Conservation (phyloP, 2,329 filamentous ascomycete genomes). For the Aspergillus tamarii region DNA sequence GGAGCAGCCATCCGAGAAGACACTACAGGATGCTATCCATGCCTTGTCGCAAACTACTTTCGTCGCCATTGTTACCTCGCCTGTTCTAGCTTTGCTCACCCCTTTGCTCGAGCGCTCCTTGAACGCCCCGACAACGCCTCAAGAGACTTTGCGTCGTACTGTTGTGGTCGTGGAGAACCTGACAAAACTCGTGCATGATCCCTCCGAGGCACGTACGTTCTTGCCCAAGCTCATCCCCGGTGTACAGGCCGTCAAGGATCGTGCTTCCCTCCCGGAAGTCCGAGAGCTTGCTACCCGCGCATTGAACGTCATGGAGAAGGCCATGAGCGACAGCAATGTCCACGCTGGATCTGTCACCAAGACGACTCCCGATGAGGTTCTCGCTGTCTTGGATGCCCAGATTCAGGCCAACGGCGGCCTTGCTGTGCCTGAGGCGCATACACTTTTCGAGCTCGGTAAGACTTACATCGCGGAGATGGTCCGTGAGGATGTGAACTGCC, state of each 20-base stretch:
- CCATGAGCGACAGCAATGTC: conserved; percentile 74
- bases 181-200: conserved; percentile 96
- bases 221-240: conserved; percentile 92
- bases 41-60: conserved; percentile 98
- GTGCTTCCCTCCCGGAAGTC: conserved; percentile 91
- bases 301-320: conserved; percentile 84
- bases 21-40: conserved; percentile 93
- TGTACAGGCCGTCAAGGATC: conserved; percentile 83
- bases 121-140: conserved; percentile 85
- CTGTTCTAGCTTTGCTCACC: conserved; percentile 90
- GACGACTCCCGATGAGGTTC: conserved; percentile 70
- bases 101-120: conserved; percentile 92
- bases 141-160: conserved; percentile 93
- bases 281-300: conserved; percentile 85
- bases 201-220: conserved; percentile 91
- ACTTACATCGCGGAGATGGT: conserved; percentile 82
- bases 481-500: conserved; percentile 82
- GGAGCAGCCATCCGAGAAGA: conserved; percentile 87
- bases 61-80: conserved; percentile 92
- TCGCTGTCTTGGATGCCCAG: conserved; percentile 73
- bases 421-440: conserved; percentile 62
- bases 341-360: conserved; percentile 62
- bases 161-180: conserved; percentile 97
- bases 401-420: conserved; percentile 71
- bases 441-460: conserved; percentile 68